phyloP scores from a whole-genome alignment of 345 rosid genomes.

The Draba incana region DNA sequence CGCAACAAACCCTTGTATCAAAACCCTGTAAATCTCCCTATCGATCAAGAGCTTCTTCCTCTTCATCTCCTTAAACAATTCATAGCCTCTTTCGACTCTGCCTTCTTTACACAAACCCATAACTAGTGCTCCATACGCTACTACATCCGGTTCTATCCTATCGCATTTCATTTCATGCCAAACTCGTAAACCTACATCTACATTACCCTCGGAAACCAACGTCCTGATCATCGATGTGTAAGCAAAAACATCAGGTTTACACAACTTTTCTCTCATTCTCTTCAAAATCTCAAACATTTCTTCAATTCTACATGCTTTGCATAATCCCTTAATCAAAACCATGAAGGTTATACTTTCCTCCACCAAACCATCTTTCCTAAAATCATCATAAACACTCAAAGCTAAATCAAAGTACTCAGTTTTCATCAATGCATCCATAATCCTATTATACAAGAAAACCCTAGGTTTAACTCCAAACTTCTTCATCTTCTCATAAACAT shows the following conservation, averaged over 20 bases:
- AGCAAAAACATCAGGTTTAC: slow-evolving; percentile 78
- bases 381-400: slow-evolving; percentile 62
- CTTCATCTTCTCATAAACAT: slow-evolving; percentile 77
- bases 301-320: slow-evolving; percentile 57
- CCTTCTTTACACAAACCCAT: slow-evolving; percentile 65
- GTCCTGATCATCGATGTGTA: slow-evolving; percentile 65
- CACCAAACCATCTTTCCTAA: slow-evolving; percentile 54
- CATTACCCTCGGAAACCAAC: slow-evolving; percentile 55
- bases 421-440: slow-evolving; percentile 64
- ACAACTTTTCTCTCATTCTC: slow-evolving; percentile 60
- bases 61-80: slow-evolving; percentile 78
- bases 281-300: slow-evolving; percentile 59
- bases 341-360: slow-evolving; percentile 74
- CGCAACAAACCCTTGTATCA: slow-evolving; percentile 64
- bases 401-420: slow-evolving; percentile 66
- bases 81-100: slow-evolving; percentile 54
- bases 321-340: slow-evolving; percentile 69
- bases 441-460: slow-evolving; percentile 64
- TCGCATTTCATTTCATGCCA: slow-evolving; percentile 81
- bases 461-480: slow-evolving; percentile 63
- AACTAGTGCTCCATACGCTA: slow-evolving; percentile 63
- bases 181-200: slow-evolving; percentile 63
- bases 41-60: slow-evolving; percentile 62
- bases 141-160: slow-evolving; percentile 66
- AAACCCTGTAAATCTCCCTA: slow-evolving; percentile 53